Evolutionary conservation across 352 stramenopile species (phyloP), one percentile per base, ranked within the genome.

Genomic region (Pythium scleroteichum): DNA sequence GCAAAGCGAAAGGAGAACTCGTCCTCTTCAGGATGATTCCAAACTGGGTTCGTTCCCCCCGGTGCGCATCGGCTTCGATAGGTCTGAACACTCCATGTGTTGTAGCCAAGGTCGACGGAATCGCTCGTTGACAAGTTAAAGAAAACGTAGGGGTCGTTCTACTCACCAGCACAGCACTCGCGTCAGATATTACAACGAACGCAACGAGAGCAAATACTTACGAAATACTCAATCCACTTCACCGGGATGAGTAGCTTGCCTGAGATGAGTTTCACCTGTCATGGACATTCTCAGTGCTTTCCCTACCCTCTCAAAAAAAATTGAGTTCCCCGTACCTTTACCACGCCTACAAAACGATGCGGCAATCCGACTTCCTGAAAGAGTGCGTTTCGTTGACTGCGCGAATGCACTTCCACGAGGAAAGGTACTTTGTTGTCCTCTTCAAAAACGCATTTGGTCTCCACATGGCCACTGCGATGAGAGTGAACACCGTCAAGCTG

Each of bases 121-220:
- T 69, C 66, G 1, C 68, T 50, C 22, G 79, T 69, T 3, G 66
- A 75, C n/a, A 91, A 64, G 40, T 82, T 67, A 19, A 94, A 68
- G 49, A 94, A 91, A 14, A 87, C 81, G 46, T 92, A 94, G 9
- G 85, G 74, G 51, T 94, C 61, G 58, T 78, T 90, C 82, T 88
- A 53, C 29, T 33, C 13, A 19, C 2, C 14, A 32, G 48, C 9
- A 44, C 2, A n/a, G n/a, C n/a, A n/a, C n/a, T n/a, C n/a, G 32
- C 29, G 29, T 54, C 16, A 44, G 44, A n/a, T n/a, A 3, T 22
- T 22, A 19, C 39, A n/a, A 40, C 13, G 19, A 40, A 2, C 7
- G 38, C 1, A 22, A 2, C 5, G 6, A 27, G 12, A 6, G 33
- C 17, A 5, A 32, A 16, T 44, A 53, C 46, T 27, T 70, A 87